Evolutionary conservation across 805 yeast genomes (phyloP).

Genomic region (Yarrowia hollandica): DNA sequence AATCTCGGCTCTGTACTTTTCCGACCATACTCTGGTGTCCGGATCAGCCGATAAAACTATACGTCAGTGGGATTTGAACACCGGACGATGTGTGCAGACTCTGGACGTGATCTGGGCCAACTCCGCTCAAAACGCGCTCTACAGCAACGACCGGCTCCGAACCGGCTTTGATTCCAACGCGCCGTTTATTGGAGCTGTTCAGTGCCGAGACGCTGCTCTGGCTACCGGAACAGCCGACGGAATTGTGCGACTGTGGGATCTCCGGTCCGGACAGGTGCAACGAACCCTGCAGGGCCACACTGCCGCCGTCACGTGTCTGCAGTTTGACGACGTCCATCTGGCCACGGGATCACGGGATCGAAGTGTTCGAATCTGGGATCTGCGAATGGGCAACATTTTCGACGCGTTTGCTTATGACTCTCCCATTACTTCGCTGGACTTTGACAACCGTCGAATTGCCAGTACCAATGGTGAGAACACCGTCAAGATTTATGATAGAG

Average conservation of each 20-base stretch:
- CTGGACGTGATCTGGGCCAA: conserved; percentile 65
- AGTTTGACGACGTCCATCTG: conserved; percentile 65
- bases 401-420: conserved; percentile 63
- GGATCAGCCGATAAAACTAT: conserved; percentile 73
- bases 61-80: conserved; percentile 70
- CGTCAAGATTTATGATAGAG: conserved; percentile 60
- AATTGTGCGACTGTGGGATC: conserved; percentile 71
- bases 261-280: conserved; percentile 66
- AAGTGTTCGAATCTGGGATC: conserved; percentile 69
- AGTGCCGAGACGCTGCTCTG: conserved; percentile 71
- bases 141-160: neutral
- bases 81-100: conserved; percentile 68
- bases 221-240: conserved; percentile 82
- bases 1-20: conserved; percentile 61
- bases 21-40: conserved; percentile 55
- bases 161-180: conserved; percentile 28
- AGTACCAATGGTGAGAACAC: conserved; percentile 52
- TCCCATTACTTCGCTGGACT: conserved; percentile 57
- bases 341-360: conserved; percentile 66
- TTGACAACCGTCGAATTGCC: conserved; percentile 59
- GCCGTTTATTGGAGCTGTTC: conserved; percentile 60
- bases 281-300: conserved; percentile 66
- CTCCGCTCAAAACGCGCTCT: conserved; percentile 40
- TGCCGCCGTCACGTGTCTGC: conserved; percentile 64
- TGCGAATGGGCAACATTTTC: conserved; percentile 61